phyloP scores from a whole-genome alignment of 768 basidiomycete genomes.

The Clathrus columnatus region DNA sequence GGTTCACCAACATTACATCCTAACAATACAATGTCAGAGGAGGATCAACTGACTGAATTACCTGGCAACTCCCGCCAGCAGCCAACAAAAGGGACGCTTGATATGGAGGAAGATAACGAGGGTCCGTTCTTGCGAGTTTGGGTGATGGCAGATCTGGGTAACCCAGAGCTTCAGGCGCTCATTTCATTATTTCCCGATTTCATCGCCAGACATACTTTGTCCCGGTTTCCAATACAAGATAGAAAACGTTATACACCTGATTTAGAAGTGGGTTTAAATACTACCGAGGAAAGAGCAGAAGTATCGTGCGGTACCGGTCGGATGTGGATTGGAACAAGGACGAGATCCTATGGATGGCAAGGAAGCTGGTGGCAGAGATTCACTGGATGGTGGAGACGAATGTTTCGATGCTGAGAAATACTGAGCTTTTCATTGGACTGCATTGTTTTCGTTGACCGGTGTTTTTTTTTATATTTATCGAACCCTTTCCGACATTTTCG shows the following conservation, averaged over 20 bases:
- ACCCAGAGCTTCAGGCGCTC: constrained; percentile 63
- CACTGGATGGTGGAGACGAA: constrained; percentile 66
- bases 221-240: constrained; percentile 49
- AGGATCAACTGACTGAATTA: constrained; percentile 14
- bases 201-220: constrained; percentile 57
- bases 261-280: constrained; percentile 62
- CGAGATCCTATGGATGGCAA: constrained; percentile 56
- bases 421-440: background rate
- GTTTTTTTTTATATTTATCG: background rate
- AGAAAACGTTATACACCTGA: constrained; percentile 37
- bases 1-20: constrained; percentile 33
- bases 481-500: background rate
- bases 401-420: constrained; percentile 51
- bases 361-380: constrained; percentile 78
- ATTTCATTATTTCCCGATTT: constrained; percentile 71
- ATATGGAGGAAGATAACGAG: constrained; percentile 29
- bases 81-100: constrained; percentile 21
- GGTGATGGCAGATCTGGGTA: constrained; percentile 71
- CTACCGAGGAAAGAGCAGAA: constrained; percentile 40
- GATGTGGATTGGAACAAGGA: constrained; percentile 65
- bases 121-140: constrained; percentile 59
- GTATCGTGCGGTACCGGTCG: constrained; percentile 74
- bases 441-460: background rate
- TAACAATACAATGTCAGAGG: constrained; percentile 20
- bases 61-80: constrained; percentile 20